Base-by-base conservation (phyloP, 2,329 filamentous ascomycete species). In the Claviceps africana region DNA sequence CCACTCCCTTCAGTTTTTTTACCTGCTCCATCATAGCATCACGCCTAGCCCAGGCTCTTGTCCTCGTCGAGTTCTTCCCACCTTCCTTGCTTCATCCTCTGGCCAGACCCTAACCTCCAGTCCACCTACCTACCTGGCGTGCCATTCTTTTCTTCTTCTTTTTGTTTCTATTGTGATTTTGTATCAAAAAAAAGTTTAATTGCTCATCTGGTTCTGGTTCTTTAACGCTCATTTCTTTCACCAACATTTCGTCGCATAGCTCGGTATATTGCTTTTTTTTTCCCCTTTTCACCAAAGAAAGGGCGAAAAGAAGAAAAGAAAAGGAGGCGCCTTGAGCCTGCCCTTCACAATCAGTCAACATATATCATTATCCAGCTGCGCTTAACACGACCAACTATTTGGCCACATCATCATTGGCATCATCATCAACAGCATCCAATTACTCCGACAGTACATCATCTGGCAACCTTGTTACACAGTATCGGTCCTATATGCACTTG, bases 401-500 rank as follows among this genome's bases (percentile, higher is more conserved):
- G 33, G 4, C 33, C 13, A 35, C 33, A 35, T 25, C 4, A 50
- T n/a, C 48, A 33, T 15, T n/a, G 43, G 21, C 25, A 44, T 13
- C 19, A 43, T 42, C 37, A 49, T 15, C 17, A 19, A 21, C 22
- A 15, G 6, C 17, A 22, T 19, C 40, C n/a, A n/a, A n/a, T n/a
- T n/a, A 42, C 8, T 9, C 10, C 40, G 8, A 22, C 13, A n/a
- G 40, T n/a, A 22, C n/a, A 15, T 4, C 10, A 19, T 42, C n/a
- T 4, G 6, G 19, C 39, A 9, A 9, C n/a, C n/a, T 5, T 42
- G n/a, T 21, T 10, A 37, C 4, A 7, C 7, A 28, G 11, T 6
- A 44, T 17, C 42, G 19, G 7, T 17, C 25, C 45, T 55, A 56
- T 31, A 66, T 66, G 63, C 65, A 67, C 35, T 58, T 72, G 54